Percentiles rank a stretch among this genome's conserved stretches.
These are phyloP conservation scores for Irpex lacteus DNA, from an alignment of 1,284 basidiomycete genomes.

Conservation along the genomic window DNA sequence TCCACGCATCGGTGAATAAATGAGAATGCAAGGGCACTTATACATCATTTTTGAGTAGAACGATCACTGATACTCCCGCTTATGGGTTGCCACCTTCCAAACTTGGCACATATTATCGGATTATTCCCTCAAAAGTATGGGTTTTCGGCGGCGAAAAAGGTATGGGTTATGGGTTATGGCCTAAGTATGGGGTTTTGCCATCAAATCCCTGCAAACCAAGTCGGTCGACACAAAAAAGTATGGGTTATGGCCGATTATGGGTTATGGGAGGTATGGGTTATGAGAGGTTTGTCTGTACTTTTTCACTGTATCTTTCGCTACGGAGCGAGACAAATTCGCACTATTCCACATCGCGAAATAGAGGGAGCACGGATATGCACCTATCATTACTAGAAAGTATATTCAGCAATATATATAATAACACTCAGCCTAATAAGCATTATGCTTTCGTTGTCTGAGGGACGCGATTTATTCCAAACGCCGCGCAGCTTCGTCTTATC, in stretches of 20 bases:
- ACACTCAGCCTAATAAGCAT: background rate
- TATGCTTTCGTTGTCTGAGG: background rate
- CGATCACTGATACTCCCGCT: background rate
- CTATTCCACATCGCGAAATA: background rate
- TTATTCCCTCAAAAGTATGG: background rate
- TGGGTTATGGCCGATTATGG: background rate
- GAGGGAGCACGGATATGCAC: background rate
- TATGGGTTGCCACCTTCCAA: background rate
- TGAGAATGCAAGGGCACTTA: background rate
- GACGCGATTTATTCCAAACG: too few species aligned
- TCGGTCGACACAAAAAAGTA: background rate
- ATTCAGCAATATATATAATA: background rate
- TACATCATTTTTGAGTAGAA: background rate
- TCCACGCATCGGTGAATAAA: background rate
- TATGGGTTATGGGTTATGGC: background rate
- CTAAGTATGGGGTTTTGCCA: background rate
- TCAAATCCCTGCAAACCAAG: background rate
- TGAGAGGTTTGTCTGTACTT: background rate
- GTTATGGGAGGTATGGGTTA: background rate
- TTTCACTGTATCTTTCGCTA: too few species aligned
- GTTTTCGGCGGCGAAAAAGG: background rate
- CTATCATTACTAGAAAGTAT: background rate
- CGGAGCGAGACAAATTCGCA: too few species aligned
- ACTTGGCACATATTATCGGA: background rate
- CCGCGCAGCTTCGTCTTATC: too few species aligned